Conservation (phyloP, 2,329 filamentous ascomycete species). For the Leptographium wingfieldii region DNA sequence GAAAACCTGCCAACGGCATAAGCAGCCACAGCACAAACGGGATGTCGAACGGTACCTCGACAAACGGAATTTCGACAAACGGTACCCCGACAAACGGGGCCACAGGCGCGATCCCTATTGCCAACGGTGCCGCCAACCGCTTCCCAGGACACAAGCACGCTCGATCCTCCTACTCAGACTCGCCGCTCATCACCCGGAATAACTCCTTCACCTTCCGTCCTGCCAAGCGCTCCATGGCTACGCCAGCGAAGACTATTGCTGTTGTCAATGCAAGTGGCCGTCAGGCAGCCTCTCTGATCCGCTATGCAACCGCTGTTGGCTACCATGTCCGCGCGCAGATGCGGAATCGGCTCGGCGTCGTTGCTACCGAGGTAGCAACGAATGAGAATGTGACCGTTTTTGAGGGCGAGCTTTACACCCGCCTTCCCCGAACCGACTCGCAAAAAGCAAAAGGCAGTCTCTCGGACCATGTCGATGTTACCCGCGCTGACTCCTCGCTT, state of each 20-base stretch:
- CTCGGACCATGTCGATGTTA: conserved; percentile 43
- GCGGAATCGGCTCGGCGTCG: conserved; percentile 72
- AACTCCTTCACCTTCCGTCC: conserved; percentile 50
- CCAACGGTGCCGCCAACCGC: conserved; percentile 3
- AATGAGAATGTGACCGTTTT: conserved; percentile 64
- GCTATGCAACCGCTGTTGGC: conserved; percentile 84
- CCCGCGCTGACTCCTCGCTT: conserved; percentile 47
- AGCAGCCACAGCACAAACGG: neutral
- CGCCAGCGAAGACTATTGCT: conserved; percentile 68
- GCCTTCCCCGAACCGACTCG: conserved; percentile 36
- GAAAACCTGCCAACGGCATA: neutral
- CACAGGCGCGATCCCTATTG: conserved; percentile 7
- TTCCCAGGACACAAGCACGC: conserved; percentile 40
- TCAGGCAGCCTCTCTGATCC: conserved; percentile 89
- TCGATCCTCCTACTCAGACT: conserved; percentile 47
- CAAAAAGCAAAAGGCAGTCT: conserved; percentile 21
- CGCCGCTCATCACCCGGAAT: conserved; percentile 43
- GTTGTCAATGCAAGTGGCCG: conserved; percentile 93
- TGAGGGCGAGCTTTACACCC: conserved; percentile 50
- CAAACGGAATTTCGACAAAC: neutral
- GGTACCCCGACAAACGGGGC: neutral
- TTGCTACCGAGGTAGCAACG: conserved; percentile 69
- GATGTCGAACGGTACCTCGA: neutral
- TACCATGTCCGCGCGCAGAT: conserved; percentile 90
- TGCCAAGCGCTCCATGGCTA: conserved; percentile 44